phyloP scores from a whole-genome alignment of 1,139 yeast species.

The Taphrina deformans region DNA sequence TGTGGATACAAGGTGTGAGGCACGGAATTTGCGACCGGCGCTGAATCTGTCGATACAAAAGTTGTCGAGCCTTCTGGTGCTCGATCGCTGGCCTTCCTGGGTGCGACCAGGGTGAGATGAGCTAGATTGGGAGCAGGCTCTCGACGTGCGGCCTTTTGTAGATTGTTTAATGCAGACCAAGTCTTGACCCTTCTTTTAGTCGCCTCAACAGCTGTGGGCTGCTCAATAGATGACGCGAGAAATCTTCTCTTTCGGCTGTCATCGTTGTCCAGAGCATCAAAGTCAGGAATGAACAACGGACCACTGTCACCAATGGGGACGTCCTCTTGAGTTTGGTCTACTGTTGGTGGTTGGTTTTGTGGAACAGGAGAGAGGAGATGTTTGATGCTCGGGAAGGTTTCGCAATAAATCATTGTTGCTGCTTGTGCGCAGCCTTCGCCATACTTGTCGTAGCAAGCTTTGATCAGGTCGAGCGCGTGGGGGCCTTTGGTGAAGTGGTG shows the following conservation, averaged over 20 bases:
- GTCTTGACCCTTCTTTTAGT: not conserved
- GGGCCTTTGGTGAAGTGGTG: not conserved
- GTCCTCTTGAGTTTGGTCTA: not conserved
- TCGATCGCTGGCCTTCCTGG: not conserved
- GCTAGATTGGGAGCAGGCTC: not conserved
- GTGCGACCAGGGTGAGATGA: not conserved
- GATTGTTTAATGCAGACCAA: not conserved
- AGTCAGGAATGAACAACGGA: not conserved
- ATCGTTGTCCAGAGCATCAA: not conserved
- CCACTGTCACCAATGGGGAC: not conserved
- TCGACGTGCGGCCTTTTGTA: not conserved
- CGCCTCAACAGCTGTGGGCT: not conserved
- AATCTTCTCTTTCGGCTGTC: not conserved
- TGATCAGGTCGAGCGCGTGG: not conserved
- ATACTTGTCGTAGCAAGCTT: not conserved
- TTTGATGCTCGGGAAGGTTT: not conserved
- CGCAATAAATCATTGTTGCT: not conserved
- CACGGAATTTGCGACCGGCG: too few species aligned
- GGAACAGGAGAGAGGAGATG: not conserved
- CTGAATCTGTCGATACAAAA: too few species aligned
- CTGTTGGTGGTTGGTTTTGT: not conserved
- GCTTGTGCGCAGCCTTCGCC: not conserved
- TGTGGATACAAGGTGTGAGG: too few species aligned
- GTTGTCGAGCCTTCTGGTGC: too few species aligned
- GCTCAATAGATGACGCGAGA: not conserved